Evolutionary conservation across 139 green algal species (phyloP), one percentile per base, ranked within the genome.

Genomic region (Coelastrella sp.): DNA sequence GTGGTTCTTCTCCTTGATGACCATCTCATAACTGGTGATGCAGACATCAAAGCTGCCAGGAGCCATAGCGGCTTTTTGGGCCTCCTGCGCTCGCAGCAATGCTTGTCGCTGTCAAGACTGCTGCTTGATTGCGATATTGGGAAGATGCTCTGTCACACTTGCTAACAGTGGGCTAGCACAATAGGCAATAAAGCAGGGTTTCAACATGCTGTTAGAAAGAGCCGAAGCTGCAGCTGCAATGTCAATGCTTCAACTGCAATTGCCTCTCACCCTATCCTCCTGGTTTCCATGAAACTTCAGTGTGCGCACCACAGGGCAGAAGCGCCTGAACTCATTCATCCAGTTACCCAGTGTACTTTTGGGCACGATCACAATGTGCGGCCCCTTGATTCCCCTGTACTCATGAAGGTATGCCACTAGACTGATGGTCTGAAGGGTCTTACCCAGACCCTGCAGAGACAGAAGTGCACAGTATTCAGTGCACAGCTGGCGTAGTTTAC

Each of bases 291-390:
- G 96, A 92, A 99, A 99, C 94, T 99, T 99, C 91, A 98, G 93
- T 8, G 96, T 94, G 20, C 95, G 93, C 87, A 99, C 95, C 79
- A 94, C 80, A 27, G 98, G 98, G 92, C 96, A 99, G 95, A 98
- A 99, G n/a, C 96, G 93, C 27, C 91, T 90, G 94, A 99, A 98
- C 96, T 99, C 98, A 91, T 99, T 99, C 79, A 99, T 97, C 98
- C 98, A 99, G 95, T 99, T 99, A 93, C 97, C 95, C 89, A 99
- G 95, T 19, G 98, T 99, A 59, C 97, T 99, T 94, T 99, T 99
- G 85, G 98, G 98, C 88, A 98, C 97, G 86, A 99, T 97, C 63
- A 99, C 96, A 92, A 99, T 96, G 95, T 99, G 98, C 7, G 98
- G 98, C 14, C 98, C 98, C 10, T 92, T 96, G 92, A 99, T 99